These are phyloP conservation scores for Phialocephala sp. DNA, from an alignment of 2,329 filamentous ascomycete genomes.

Conservation along the genomic window DNA sequence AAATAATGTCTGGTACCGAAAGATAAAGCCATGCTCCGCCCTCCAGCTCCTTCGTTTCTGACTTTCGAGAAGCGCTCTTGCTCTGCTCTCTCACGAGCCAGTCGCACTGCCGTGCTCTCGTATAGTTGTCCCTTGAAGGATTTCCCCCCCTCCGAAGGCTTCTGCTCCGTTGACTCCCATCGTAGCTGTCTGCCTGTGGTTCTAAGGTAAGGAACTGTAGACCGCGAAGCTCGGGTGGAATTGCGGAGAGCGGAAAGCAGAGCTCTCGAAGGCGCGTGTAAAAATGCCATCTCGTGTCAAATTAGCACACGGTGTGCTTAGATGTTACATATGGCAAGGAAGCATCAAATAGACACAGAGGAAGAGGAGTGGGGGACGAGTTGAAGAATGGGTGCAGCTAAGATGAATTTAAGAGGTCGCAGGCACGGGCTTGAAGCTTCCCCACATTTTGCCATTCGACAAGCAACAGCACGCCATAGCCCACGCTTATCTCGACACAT, in stretches of 20 bases:
- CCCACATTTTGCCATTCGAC: constrained; percentile 6
- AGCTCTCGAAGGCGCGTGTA: constrained; percentile 34
- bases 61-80: constrained; percentile 54
- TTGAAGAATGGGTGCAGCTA: not conserved
- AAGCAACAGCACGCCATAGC: constrained; percentile 7
- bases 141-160: constrained; percentile 31
- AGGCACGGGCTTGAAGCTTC: not conserved
- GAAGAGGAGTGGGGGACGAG: not conserved
- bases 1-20: constrained; percentile 51
- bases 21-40: constrained; percentile 57
- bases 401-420: not conserved
- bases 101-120: constrained; percentile 60
- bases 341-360: not conserved
- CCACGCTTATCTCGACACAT: not conserved
- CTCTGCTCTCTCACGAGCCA: constrained; percentile 60
- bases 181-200: constrained; percentile 29
- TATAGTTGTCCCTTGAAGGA: constrained; percentile 65
- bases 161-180: constrained; percentile 37
- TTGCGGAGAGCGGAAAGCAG: constrained; percentile 32
- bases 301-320: not conserved
- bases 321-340: not conserved
- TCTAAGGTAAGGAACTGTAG: constrained; percentile 31
- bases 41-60: constrained; percentile 46
- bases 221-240: constrained; percentile 21
- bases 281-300: constrained; percentile 33